Evolutionary conservation across 1,284 basidiomycete genomes (phyloP).

Genomic region (Tilletia walkeri): DNA sequence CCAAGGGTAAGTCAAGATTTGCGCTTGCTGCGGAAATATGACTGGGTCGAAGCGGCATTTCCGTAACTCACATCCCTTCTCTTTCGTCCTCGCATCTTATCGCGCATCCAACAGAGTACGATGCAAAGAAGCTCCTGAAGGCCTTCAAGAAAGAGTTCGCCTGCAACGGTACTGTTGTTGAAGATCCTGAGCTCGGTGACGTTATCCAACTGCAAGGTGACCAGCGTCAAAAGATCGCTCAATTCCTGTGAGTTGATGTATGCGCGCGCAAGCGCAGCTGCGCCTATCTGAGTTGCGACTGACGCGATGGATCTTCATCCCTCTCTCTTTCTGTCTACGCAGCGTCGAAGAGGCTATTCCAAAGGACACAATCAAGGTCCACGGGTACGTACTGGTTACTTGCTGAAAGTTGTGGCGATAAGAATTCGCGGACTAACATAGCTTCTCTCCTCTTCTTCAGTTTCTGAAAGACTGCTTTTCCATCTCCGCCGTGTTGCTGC

Average conservation of each 20-base stretch:
- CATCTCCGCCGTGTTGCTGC: neutral
- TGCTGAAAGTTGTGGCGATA: neutral
- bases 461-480: slow-evolving; percentile 8
- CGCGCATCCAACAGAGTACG: slow-evolving; percentile 61
- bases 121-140: slow-evolving; percentile 96
- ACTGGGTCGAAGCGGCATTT: too few relatives aligned
- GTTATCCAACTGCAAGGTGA: slow-evolving; percentile 99
- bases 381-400: slow-evolving; percentile 47
- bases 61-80: too few relatives aligned
- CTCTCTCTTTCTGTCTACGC: neutral
- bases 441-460: neutral
- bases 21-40: neutral
- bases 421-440: neutral
- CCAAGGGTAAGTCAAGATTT: slow-evolving; percentile 67
- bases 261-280: neutral
- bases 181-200: slow-evolving; percentile 93
- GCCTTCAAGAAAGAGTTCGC: slow-evolving; percentile 99
- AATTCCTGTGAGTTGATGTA: slow-evolving; percentile 39
- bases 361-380: slow-evolving; percentile 54
- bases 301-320: neutral
- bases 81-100: too few relatives aligned
- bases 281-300: neutral
- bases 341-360: slow-evolving; percentile 50
- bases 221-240: slow-evolving; percentile 83
- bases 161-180: slow-evolving; percentile 96